A percentile compares a stretch with the other conserved stretches of the same genome.
Conservation (phyloP, 2,329 filamentous ascomycete genomes). For the Aspergillus sergii region DNA sequence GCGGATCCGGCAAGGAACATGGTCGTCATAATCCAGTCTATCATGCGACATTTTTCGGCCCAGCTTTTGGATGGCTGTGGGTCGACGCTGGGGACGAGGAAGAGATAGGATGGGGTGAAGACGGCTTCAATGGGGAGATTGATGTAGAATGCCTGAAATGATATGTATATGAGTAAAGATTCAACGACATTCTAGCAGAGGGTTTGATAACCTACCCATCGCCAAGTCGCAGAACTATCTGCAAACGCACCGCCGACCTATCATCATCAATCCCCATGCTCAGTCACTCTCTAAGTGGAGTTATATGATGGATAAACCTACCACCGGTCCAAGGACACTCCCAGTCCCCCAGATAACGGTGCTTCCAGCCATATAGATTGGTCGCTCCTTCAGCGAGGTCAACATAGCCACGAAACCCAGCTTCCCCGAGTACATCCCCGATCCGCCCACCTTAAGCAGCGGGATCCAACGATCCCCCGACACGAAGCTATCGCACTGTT, state of each 20-base stretch:
- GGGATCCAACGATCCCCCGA: too few relatives aligned
- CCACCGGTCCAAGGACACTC: slow-evolving; percentile 37
- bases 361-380: slow-evolving; percentile 19
- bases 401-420: not conserved
- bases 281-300: not conserved
- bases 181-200: not conserved
- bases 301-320: not conserved
- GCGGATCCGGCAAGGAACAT: too few relatives aligned
- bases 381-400: not conserved
- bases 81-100: slow-evolving; percentile 19
- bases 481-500: too few relatives aligned
- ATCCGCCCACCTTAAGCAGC: not conserved
- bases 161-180: not conserved
- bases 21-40: too few relatives aligned
- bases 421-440: slow-evolving; percentile 17
- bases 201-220: slow-evolving; percentile 28
- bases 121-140: slow-evolving; percentile 54
- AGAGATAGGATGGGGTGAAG: slow-evolving; percentile 48
- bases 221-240: slow-evolving; percentile 27
- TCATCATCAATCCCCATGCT: not conserved
- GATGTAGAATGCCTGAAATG: slow-evolving; percentile 52
- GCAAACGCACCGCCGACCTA: slow-evolving; percentile 20
- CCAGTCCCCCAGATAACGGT: slow-evolving; percentile 39
- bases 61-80: too few relatives aligned
- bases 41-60: too few relatives aligned